A percentile compares a stretch with the other conserved stretches of the same genome.
Evolutionary conservation across 2,329 filamentous ascomycete genomes (phyloP).

Genomic region (Exophiala calicioides): DNA sequence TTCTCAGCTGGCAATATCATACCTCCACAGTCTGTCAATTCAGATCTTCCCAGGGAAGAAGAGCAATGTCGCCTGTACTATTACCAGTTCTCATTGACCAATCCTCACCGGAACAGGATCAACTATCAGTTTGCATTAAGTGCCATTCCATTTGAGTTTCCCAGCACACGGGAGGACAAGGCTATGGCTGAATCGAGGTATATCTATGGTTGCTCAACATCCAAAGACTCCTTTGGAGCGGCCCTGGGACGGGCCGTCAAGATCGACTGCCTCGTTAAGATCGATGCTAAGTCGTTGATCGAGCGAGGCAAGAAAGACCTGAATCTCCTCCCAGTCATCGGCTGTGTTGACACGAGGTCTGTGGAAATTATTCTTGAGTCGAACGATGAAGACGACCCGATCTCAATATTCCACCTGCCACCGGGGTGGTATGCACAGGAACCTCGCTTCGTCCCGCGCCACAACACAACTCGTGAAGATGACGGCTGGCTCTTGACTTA

Average conservation of each 20-base stretch:
- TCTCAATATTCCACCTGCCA: conserved; percentile 64
- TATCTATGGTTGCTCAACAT: conserved; percentile 68
- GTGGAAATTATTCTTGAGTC: conserved; percentile 55
- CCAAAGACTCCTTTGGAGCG: conserved; percentile 57
- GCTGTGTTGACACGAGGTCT: conserved; percentile 62
- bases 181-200: conserved; percentile 62
- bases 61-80: conserved; percentile 71
- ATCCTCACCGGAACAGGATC: conserved; percentile 42
- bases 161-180: conserved; percentile 56
- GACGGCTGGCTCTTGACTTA: conserved; percentile 69
- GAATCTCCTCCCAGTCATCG: conserved; percentile 52
- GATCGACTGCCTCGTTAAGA: conserved; percentile 65
- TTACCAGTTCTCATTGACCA: conserved; percentile 56
- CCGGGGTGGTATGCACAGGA: conserved; percentile 66
- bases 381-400: conserved; percentile 53
- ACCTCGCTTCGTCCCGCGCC: conserved; percentile 62
- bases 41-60: conserved; percentile 50
- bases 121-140: conserved; percentile 65
- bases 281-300: conserved; percentile 59
- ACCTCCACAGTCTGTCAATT: conserved; percentile 49
- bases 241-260: conserved; percentile 66
- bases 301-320: conserved; percentile 50
- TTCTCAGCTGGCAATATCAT: conserved; percentile 66
- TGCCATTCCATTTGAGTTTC: conserved; percentile 69
- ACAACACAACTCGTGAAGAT: conserved; percentile 53